Conservation (phyloP, 768 basidiomycete species). For the Podaxis sp. region DNA sequence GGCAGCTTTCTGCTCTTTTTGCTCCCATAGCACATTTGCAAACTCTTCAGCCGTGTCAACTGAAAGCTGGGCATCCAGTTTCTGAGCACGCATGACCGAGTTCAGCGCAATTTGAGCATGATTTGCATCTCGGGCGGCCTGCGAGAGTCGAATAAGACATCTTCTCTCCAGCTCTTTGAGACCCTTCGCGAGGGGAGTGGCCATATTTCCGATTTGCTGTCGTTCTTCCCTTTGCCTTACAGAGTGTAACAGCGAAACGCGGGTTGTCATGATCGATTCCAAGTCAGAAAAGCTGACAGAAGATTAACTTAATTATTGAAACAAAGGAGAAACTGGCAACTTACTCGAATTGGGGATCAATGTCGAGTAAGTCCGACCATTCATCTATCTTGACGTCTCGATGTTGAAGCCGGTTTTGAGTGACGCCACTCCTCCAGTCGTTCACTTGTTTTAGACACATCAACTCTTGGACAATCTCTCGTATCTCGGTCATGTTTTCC, state of each 20-base stretch:
- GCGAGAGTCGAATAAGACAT: conserved; percentile 70
- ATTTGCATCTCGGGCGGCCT: conserved; percentile 64
- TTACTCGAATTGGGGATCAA: conserved; percentile 66
- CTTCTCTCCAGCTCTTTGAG: conserved; percentile 62
- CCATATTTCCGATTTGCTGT: conserved; percentile 71
- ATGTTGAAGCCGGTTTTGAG: conserved; percentile 32
- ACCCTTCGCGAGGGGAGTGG: conserved; percentile 47
- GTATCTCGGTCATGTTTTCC: conserved; percentile 79
- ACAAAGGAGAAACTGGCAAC: conserved; percentile 25
- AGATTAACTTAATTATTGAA: conserved; percentile 4
- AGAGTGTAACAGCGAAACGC: conserved; percentile 78
- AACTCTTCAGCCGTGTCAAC: conserved; percentile 74
- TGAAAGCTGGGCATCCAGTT: conserved; percentile 42
- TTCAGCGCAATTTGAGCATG: conserved; percentile 85
- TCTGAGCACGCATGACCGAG: conserved; percentile 74
- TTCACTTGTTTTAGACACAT: conserved; percentile 81
- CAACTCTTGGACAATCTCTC: conserved; percentile 63
- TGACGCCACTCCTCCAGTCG: conserved; percentile 48
- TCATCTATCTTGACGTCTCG: conserved; percentile 30
- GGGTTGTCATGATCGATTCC: conserved; percentile 78
- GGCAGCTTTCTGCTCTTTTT: conserved; percentile 82
- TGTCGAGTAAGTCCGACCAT: conserved; percentile 43
- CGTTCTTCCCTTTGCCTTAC: conserved; percentile 66
- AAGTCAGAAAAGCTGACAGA: conserved; percentile 64
- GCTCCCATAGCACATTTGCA: conserved; percentile 86